phyloP scores from a whole-genome alignment of 345 rosid species.

The Euphorbia tirucalli region DNA sequence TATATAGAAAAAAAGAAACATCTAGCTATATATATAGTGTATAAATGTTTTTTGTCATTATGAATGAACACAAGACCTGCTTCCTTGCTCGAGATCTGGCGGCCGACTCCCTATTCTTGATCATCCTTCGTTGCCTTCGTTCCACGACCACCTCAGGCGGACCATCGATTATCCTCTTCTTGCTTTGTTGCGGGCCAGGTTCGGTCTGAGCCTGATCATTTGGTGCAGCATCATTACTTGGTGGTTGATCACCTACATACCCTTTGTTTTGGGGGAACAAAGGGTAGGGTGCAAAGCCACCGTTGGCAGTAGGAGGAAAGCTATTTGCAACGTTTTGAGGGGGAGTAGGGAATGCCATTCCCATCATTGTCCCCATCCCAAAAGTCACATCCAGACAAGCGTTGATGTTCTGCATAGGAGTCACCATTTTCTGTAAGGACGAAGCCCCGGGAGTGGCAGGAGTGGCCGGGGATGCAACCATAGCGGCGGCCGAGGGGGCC shows the following conservation, averaged over 20 bases:
- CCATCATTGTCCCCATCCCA: conserved; percentile 37
- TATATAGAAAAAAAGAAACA: no score
- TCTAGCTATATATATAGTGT: no score
- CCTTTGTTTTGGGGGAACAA: conserved; percentile 28
- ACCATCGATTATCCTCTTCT: conserved; percentile 60
- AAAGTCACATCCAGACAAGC: conserved; percentile 29
- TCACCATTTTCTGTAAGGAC: conserved; percentile 2
- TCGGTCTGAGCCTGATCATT: conserved; percentile 39
- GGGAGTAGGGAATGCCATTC: conserved; percentile 17
- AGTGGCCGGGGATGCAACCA: neutral
- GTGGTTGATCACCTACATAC: conserved; percentile 33
- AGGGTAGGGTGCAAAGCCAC: conserved; percentile 35
- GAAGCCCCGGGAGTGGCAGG: neutral
- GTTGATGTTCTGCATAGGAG: conserved; percentile 3
- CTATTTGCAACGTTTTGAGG: conserved; percentile 22
- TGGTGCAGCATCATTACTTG: conserved; percentile 24
- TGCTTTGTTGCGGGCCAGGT: conserved; percentile 31
- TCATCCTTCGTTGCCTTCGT: conserved; percentile 84
- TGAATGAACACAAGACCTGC: conserved; percentile 45
- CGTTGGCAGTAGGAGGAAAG: conserved; percentile 19
- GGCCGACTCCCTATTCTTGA: conserved; percentile 90
- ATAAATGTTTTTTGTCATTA: neutral
- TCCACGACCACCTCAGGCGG: conserved; percentile 71
- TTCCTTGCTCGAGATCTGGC: conserved; percentile 93
- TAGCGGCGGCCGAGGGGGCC: neutral